A percentile compares a stretch with the other conserved stretches of the same genome.
These are phyloP conservation scores for Stagonosporopsis chrysanthemi DNA, from an alignment of 2,329 filamentous ascomycete species.

Conservation along the genomic window DNA sequence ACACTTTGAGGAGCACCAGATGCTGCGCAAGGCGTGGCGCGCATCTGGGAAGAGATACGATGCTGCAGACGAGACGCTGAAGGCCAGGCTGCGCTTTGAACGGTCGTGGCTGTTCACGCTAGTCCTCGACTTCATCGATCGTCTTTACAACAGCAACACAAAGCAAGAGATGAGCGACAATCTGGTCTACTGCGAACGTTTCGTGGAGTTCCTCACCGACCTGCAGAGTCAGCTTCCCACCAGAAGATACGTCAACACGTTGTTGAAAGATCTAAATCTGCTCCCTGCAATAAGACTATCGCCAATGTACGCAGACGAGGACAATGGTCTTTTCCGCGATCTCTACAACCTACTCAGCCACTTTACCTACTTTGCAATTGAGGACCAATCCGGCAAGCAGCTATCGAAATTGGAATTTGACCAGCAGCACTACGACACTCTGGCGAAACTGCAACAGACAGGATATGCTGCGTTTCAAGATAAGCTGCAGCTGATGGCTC, in stretches of 20 bases:
- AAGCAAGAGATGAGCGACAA: constrained; percentile 62
- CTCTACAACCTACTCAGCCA: constrained; percentile 82
- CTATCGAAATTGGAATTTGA: constrained; percentile 76
- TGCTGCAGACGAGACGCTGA: constrained; percentile 78
- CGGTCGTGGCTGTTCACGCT: constrained; percentile 91
- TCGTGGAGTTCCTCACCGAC: constrained; percentile 88
- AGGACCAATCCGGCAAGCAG: constrained; percentile 87
- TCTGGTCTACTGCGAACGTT: constrained; percentile 86
- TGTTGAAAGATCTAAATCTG: constrained; percentile 85
- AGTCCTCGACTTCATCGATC: constrained; percentile 79
- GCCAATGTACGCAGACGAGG: constrained; percentile 76
- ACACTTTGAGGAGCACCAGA: constrained; percentile 74
- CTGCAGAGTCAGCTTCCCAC: constrained; percentile 93
- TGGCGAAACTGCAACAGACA: constrained; percentile 81
- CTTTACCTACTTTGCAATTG: constrained; percentile 86
- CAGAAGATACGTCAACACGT: constrained; percentile 87
- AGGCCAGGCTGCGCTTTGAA: constrained; percentile 86
- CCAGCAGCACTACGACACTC: constrained; percentile 75
- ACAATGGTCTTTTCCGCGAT: constrained; percentile 80
- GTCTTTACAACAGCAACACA: constrained; percentile 64
- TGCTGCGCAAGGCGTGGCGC: constrained; percentile 88
- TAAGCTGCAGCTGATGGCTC: constrained; percentile 86
- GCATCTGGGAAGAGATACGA: constrained; percentile 87
- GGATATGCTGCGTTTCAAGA: constrained; percentile 81
- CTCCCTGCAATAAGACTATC: constrained; percentile 80